Conservation (phyloP, 371 early-diverging fungal genomes). For the Syncephalastrum sp. region DNA sequence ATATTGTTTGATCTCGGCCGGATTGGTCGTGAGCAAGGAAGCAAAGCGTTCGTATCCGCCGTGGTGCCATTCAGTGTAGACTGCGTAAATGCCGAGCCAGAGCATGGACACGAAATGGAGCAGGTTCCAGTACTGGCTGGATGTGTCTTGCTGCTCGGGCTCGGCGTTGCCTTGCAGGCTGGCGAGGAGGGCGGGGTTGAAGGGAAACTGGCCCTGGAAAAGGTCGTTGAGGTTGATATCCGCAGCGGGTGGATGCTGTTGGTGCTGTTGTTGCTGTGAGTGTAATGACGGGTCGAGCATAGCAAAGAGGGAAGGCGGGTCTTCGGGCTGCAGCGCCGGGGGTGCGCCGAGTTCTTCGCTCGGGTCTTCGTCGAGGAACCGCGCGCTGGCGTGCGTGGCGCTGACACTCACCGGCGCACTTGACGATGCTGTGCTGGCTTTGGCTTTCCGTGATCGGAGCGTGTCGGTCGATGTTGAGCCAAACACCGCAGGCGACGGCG, state of each 20-base stretch:
- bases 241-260: neutral
- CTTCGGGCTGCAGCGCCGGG: constrained; percentile 15
- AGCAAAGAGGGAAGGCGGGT: constrained; percentile 7
- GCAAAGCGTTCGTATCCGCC: constrained; percentile 43
- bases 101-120: constrained; percentile 49
- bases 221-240: constrained; percentile 18
- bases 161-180: constrained; percentile 34
- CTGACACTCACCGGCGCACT: neutral
- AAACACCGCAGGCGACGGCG: constrained; percentile 19
- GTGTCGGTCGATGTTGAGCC: constrained; percentile 13
- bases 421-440: neutral
- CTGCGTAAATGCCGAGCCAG: constrained; percentile 45
- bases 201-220: constrained; percentile 22
- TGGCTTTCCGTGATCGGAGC: constrained; percentile 8
- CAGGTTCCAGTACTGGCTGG: constrained; percentile 53
- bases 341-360: constrained; percentile 47
- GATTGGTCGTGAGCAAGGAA: constrained; percentile 17
- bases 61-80: constrained; percentile 45
- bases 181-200: constrained; percentile 26
- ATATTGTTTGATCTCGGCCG: constrained; percentile 7
- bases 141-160: constrained; percentile 23
- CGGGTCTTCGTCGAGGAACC: constrained; percentile 33
- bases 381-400: neutral
- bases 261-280: no score
- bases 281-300: constrained; percentile 10